Conservation (phyloP, 225 moss, liverwort and hornwort genomes). For the Anthoceros angustus region DNA sequence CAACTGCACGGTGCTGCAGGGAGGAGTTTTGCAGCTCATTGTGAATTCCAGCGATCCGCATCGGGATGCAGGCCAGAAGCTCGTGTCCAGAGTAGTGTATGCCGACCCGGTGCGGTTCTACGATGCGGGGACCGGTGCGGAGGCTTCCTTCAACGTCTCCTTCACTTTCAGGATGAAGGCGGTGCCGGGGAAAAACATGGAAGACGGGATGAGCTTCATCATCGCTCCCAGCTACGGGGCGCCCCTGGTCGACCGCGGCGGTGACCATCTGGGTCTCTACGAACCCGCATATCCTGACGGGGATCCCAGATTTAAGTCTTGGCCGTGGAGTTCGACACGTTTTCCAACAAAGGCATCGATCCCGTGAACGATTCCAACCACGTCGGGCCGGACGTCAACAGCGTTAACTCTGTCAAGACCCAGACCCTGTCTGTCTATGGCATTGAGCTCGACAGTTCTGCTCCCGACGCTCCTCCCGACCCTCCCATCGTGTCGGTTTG, state of each 20-base stretch:
- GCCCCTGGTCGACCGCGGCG: not conserved
- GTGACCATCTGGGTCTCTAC: constrained; percentile 7
- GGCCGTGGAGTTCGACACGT: constrained; percentile 5
- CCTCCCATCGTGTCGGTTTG: not conserved
- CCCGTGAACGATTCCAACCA: not conserved
- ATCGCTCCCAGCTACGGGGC: not conserved
- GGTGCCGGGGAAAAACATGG: not conserved
- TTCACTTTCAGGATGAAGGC: constrained; percentile 8
- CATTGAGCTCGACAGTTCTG: not conserved
- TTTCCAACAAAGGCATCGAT: not conserved
- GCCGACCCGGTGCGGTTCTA: not conserved
- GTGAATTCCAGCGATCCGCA: not conserved
- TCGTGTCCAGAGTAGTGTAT: constrained; percentile 5
- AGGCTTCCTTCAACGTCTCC: constrained; percentile 7
- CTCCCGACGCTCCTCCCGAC: not conserved
- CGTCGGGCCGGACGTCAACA: constrained; percentile 9
- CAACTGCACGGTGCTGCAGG: not conserved
- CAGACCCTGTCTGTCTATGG: not conserved
- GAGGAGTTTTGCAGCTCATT: not conserved
- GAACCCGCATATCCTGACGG: constrained; percentile 2
- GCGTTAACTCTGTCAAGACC: not conserved
- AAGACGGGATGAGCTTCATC: constrained; percentile 7
- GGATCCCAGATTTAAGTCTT: constrained; percentile 5
- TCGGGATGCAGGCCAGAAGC: not conserved
- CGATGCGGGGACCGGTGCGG: constrained; percentile 1